Evolutionary conservation across 2,329 filamentous ascomycete species (phyloP).

Genomic region (Pseudogymnoascus sp.): DNA sequence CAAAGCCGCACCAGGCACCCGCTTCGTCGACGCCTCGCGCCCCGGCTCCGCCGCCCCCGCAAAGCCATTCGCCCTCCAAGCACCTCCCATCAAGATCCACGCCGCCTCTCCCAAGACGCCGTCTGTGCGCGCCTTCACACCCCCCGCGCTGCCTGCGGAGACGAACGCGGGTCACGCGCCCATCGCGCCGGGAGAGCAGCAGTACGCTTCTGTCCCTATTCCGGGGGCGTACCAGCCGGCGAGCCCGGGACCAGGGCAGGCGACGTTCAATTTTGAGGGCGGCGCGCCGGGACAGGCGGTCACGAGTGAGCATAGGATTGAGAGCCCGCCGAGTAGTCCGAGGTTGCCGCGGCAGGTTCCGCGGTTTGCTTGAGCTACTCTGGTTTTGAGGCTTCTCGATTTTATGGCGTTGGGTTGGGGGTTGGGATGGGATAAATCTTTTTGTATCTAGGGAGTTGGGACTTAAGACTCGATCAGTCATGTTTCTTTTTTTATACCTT

Average conservation of each 20-base stretch:
- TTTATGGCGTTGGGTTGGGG: background rate
- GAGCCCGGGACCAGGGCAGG: conserved; percentile 42
- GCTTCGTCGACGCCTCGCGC: conserved; percentile 47
- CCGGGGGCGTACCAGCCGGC: conserved; percentile 69
- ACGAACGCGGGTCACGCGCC: conserved; percentile 55
- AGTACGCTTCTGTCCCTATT: conserved; percentile 81
- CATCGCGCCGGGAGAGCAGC: conserved; percentile 70
- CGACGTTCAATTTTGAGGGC: conserved; percentile 33
- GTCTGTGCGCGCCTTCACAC: conserved; percentile 53
- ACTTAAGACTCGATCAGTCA: background rate
- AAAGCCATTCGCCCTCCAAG: conserved; percentile 75
- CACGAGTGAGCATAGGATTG: conserved; percentile 25
- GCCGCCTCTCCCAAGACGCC: conserved; percentile 65
- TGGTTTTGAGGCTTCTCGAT: background rate
- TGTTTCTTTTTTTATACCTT: background rate
- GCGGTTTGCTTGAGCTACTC: background rate
- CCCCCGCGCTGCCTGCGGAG: conserved; percentile 31
- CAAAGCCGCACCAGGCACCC: conserved; percentile 41
- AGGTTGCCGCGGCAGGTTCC: conserved; percentile 11
- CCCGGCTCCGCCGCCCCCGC: conserved; percentile 52
- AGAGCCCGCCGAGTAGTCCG: conserved; percentile 27
- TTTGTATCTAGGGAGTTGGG: background rate
- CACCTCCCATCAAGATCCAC: conserved; percentile 73
- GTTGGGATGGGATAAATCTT: background rate
- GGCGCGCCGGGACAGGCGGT: conserved; percentile 24